Percentiles rank a stretch among this genome's conserved stretches.
Evolutionary conservation across 2,329 filamentous ascomycete species (phyloP).

Genomic region (Aspergillus brunneoviolaceus): DNA sequence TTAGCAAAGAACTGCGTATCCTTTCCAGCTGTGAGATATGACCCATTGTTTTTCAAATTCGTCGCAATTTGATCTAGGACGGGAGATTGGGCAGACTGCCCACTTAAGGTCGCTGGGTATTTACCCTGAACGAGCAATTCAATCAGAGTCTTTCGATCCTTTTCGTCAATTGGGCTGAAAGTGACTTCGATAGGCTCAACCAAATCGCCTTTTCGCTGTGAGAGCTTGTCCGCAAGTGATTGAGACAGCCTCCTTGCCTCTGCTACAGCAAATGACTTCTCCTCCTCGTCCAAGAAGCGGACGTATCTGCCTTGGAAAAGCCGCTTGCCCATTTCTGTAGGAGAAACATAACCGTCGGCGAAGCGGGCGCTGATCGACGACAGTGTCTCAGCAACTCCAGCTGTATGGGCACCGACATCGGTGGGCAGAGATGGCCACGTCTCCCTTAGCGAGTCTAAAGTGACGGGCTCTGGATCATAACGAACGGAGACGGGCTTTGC

Average conservation of each 20-base stretch:
- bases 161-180: constrained; percentile 28
- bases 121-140: constrained; percentile 34
- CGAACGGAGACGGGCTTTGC: constrained; percentile 32
- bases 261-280: constrained; percentile 37
- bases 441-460: constrained; percentile 32
- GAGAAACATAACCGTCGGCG: constrained; percentile 36
- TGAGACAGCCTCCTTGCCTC: constrained; percentile 37
- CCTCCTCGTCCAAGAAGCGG: constrained; percentile 37
- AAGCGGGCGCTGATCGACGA: constrained; percentile 35
- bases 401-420: constrained; percentile 26
- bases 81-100: constrained; percentile 22
- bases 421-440: constrained; percentile 44
- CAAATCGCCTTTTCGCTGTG: constrained; percentile 38
- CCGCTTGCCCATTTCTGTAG: constrained; percentile 38
- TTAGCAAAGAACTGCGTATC: constrained; percentile 39
- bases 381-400: constrained; percentile 37
- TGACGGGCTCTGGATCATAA: constrained; percentile 36
- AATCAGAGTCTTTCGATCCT: constrained; percentile 31
- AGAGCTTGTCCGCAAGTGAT: constrained; percentile 34
- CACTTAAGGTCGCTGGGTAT: constrained; percentile 27
- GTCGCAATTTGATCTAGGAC: constrained; percentile 34
- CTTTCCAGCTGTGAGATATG: constrained; percentile 40
- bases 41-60: constrained; percentile 43
- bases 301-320: constrained; percentile 40
- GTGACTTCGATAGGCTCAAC: constrained; percentile 34